A percentile compares a stretch with the other conserved stretches of the same genome.
Evolutionary conservation across 305 asterid species (phyloP).

Genomic region (Euphrasia arctica): DNA sequence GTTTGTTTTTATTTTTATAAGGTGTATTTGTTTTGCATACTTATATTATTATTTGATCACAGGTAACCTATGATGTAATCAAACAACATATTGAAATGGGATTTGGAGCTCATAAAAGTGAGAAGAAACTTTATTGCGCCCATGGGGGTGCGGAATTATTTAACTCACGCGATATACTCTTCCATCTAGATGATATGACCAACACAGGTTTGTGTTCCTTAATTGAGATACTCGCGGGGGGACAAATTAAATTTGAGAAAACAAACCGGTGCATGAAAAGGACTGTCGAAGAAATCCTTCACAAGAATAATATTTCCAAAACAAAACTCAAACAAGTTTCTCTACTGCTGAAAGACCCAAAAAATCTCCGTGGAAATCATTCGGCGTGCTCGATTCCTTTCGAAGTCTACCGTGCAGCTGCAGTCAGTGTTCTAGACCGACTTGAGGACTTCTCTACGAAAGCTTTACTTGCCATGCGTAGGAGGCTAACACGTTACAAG

Average conservation of each 20-base stretch:
- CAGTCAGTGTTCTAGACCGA: constrained; percentile 43
- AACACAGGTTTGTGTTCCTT: constrained; percentile 52
- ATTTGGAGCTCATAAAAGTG: constrained; percentile 38
- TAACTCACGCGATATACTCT: constrained; percentile 32
- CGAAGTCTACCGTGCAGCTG: constrained; percentile 50
- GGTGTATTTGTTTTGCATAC: background rate
- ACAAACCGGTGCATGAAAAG: constrained; percentile 47
- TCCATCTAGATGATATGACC: constrained; percentile 61
- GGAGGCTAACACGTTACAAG: constrained; percentile 50
- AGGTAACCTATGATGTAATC: constrained; percentile 60
- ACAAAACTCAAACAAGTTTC: constrained; percentile 35
- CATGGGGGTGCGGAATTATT: constrained; percentile 32
- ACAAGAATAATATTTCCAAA: constrained; percentile 32
- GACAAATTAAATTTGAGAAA: constrained; percentile 45
- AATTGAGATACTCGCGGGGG: constrained; percentile 47
- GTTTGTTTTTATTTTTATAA: constrained; percentile 1
- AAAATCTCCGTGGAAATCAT: constrained; percentile 32
- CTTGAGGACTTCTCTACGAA: constrained; percentile 48
- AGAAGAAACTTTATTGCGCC: constrained; percentile 24
- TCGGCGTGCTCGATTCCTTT: constrained; percentile 29
- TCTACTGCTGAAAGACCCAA: constrained; percentile 44
- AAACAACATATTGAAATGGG: constrained; percentile 49
- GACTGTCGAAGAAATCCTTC: constrained; percentile 46
- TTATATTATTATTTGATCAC: constrained; percentile 19
- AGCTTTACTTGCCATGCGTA: constrained; percentile 55